Base-by-base conservation (phyloP, 495 filamentous ascomycete genomes). In the Cetradonia linearis region DNA sequence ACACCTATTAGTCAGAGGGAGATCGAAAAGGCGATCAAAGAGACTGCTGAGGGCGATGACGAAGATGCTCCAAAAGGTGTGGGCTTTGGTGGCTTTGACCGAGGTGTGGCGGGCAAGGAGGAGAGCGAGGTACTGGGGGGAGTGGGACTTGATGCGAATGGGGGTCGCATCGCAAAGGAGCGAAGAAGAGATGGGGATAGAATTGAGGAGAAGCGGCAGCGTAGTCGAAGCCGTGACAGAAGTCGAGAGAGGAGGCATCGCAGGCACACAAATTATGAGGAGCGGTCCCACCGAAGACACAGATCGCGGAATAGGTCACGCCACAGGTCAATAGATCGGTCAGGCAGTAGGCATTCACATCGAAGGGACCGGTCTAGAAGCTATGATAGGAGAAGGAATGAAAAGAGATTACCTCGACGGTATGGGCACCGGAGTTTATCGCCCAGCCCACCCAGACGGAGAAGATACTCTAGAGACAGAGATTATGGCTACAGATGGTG, bases 61-160 rank as follows among this genome's bases (percentile, higher is more conserved):
- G 68, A 66, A 25, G 62, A 56, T 9, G 62, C 27, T 8, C 28
- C 50, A 16, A 59, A 52, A 42, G 67, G 60, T 28, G 60, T 53
- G 20, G 63, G 57, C 18, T 63, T 65, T 40, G 63, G 59, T 33
- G 62, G 38, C 5, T 54, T 66, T 27, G 53, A 38, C 13, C 56
- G 55, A 20, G 47, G 37, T 5, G 48, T 3, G 66, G 60, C 5
- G 7, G 53, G 74, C 7, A 72, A 77, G 31, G 70, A 72, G 52
- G 83, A 78, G 77, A 82, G 78, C 77, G 74, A 70, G 6, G 71
- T 71, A 28, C 68, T 82, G 18, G 70, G 65, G 31, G 68, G 70
- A 1, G 65, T 65, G 20, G 71, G 69, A 18, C 49, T 65, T 3
- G 57, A 63, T 47, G 34, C 60, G 28, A 58, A 42, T 46, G 58